Evolutionary conservation across 177 flowering plant genomes (phyloP).

Genomic region (Tripterygium wilfordii): DNA sequence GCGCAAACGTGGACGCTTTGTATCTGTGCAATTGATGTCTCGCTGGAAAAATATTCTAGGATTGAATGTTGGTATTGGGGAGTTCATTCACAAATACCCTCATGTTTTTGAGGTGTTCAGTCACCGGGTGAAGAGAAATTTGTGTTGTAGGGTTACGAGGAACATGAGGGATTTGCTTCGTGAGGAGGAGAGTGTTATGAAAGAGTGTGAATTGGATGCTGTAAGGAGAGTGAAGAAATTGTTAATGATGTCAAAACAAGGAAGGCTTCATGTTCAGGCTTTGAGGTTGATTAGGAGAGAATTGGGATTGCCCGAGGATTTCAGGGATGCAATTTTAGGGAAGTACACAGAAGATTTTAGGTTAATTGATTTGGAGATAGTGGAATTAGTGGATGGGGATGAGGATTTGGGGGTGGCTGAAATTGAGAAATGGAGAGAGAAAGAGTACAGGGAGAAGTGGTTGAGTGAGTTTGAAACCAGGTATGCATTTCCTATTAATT

Average conservation of each 20-base stretch:
- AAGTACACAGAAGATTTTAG: slow-evolving; percentile 51
- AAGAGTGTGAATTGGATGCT: slow-evolving; percentile 29
- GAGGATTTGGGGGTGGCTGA: slow-evolving; percentile 46
- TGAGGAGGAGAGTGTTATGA: slow-evolving; percentile 44
- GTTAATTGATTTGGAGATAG: slow-evolving; percentile 55
- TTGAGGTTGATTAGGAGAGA: slow-evolving; percentile 65
- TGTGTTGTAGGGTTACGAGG: slow-evolving; percentile 52
- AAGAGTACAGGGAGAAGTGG: slow-evolving; percentile 80
- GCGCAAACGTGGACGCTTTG: slow-evolving; percentile 46
- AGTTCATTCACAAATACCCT: slow-evolving; percentile 60
- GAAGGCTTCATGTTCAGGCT: slow-evolving; percentile 64
- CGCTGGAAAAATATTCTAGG: slow-evolving; percentile 64
- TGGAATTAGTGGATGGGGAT: slow-evolving; percentile 51
- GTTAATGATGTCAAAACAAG: slow-evolving; percentile 60
- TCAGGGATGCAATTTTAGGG: slow-evolving; percentile 49
- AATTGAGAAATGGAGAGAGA: slow-evolving; percentile 83
- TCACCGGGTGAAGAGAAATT: slow-evolving; percentile 52
- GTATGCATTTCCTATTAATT: slow-evolving; percentile 69
- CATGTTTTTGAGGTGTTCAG: slow-evolving; percentile 68
- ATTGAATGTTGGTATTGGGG: slow-evolving; percentile 39
- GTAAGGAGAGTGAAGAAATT: slow-evolving; percentile 60
- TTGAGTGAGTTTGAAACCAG: slow-evolving; percentile 78
- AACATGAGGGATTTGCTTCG: slow-evolving; percentile 42
- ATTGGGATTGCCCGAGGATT: slow-evolving; percentile 74
- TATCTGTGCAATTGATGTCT: slow-evolving; percentile 67